A percentile compares a stretch with the other conserved stretches of the same genome.
These are phyloP conservation scores for Helicocarpus griseus DNA, from an alignment of 2,329 filamentous ascomycete species.

Conservation along the genomic window DNA sequence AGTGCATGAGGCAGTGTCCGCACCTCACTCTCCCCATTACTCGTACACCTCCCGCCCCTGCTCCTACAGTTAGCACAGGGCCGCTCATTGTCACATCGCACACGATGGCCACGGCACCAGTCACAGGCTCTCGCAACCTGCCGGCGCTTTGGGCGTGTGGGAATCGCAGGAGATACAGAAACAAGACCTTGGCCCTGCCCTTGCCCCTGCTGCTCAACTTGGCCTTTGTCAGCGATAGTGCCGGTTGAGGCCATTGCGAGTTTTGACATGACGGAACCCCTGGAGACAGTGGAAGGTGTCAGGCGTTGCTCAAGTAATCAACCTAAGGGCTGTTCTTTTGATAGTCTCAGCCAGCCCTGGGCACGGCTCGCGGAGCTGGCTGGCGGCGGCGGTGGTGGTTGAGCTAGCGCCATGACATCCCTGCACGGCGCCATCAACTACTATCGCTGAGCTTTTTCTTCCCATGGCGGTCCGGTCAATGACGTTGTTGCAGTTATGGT, in stretches of 20 bases:
- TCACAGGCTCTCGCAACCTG: constrained; percentile 20
- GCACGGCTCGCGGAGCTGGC: too few species aligned
- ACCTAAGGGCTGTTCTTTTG: too few species aligned
- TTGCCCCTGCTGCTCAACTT: background rate
- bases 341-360: too few species aligned
- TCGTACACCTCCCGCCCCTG: constrained; percentile 15
- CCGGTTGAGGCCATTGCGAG: too few species aligned
- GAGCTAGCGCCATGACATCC: background rate
- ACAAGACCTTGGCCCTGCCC: too few species aligned
- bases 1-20: constrained; percentile 5
- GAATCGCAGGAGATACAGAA: too few species aligned
- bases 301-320: too few species aligned
- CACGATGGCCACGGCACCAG: constrained; percentile 19
- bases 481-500: too few species aligned
- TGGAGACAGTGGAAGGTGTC: too few species aligned
- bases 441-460: background rate
- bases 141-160: constrained; percentile 11
- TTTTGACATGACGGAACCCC: too few species aligned
- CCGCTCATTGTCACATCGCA: constrained; percentile 19
- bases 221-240: too few species aligned
- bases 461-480: too few species aligned
- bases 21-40: constrained; percentile 5
- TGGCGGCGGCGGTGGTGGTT: background rate
- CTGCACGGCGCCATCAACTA: background rate
- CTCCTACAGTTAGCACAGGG: constrained; percentile 19